A percentile compares a stretch with the other conserved stretches of the same genome.
phyloP scores from a whole-genome alignment of 179 eudicot genomes.

The Spergularia azorica region DNA sequence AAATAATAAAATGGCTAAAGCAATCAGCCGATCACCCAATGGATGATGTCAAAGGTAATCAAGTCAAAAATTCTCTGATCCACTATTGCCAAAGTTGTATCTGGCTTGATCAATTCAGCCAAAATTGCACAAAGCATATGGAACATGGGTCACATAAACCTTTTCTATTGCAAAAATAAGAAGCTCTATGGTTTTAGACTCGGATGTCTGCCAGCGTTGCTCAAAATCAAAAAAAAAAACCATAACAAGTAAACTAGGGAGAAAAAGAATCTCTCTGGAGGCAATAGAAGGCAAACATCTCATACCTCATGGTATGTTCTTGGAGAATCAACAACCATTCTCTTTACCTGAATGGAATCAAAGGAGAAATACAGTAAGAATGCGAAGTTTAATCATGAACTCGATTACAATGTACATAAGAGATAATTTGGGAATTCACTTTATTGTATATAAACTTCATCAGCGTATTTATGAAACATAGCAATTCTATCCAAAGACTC shows the following conservation, averaged over 20 bases:
- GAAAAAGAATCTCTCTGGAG: not conserved
- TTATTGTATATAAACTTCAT: not conserved
- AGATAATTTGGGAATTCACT: not conserved
- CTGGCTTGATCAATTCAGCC: not conserved
- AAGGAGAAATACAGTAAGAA: slow-evolving; percentile 14
- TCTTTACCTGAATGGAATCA: slow-evolving; percentile 61
- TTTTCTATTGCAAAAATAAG: not conserved
- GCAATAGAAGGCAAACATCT: not conserved
- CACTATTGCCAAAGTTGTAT: not conserved
- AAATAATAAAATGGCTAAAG: not conserved
- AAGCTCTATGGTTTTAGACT: not conserved
- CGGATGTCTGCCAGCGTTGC: not conserved
- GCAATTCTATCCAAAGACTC: slow-evolving; percentile 3
- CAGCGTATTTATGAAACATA: not conserved
- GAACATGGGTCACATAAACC: not conserved
- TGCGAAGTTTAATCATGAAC: not conserved
- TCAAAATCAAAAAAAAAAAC: not conserved
- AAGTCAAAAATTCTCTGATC: not conserved
- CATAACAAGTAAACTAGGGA: not conserved
- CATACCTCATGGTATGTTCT: slow-evolving; percentile 92
- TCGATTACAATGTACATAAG: not conserved
- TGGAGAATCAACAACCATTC: slow-evolving; percentile 94
- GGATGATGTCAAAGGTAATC: not conserved
- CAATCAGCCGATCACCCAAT: too few relatives aligned
- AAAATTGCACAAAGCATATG: slow-evolving; percentile 14